Percentiles rank a stretch among this genome's conserved stretches.
phyloP scores from a whole-genome alignment of 805 yeast species.

The Hanseniaspora lachancei region DNA sequence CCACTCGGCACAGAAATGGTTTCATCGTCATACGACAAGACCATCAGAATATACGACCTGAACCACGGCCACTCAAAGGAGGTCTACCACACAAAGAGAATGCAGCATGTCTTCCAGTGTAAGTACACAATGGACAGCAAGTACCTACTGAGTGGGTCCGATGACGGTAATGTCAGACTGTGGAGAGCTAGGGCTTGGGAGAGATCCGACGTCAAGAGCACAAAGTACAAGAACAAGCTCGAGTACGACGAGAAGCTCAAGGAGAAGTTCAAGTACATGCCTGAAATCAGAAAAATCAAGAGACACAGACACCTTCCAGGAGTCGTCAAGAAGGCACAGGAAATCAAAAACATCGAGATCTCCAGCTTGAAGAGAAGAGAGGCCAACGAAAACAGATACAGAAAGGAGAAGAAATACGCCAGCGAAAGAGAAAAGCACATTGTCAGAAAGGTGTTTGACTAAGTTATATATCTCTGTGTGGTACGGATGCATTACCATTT shows the following conservation, averaged over 20 bases:
- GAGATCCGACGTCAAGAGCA: slow-evolving; percentile 64
- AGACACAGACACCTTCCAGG: slow-evolving; percentile 87
- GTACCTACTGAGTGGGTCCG: slow-evolving; percentile 81
- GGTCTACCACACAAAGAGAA: slow-evolving; percentile 89
- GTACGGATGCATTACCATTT: background rate
- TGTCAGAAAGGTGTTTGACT: slow-evolving; percentile 62
- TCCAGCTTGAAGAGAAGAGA: slow-evolving; percentile 67
- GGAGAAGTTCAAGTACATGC: slow-evolving; percentile 90
- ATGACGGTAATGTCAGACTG: slow-evolving; percentile 85
- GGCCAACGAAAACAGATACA: slow-evolving; percentile 67
- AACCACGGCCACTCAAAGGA: slow-evolving; percentile 88
- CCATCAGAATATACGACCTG: slow-evolving; percentile 65
- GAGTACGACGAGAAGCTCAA: slow-evolving; percentile 87
- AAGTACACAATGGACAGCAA: slow-evolving; percentile 79
- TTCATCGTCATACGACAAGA: slow-evolving; percentile 89
- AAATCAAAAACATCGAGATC: slow-evolving; percentile 65
- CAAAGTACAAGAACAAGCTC: slow-evolving; percentile 65
- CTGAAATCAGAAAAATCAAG: slow-evolving; percentile 79
- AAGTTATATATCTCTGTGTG: slow-evolving; percentile 19
- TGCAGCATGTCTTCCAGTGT: slow-evolving; percentile 86
- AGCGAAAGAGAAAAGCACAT: slow-evolving; percentile 81
- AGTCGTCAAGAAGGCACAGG: slow-evolving; percentile 77
- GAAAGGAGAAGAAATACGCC: slow-evolving; percentile 45
- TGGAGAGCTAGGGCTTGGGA: slow-evolving; percentile 88
- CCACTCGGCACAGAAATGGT: slow-evolving; percentile 96